Conservation (phyloP, 2,329 filamentous ascomycete species). For the Talaromyces funiculosus region DNA sequence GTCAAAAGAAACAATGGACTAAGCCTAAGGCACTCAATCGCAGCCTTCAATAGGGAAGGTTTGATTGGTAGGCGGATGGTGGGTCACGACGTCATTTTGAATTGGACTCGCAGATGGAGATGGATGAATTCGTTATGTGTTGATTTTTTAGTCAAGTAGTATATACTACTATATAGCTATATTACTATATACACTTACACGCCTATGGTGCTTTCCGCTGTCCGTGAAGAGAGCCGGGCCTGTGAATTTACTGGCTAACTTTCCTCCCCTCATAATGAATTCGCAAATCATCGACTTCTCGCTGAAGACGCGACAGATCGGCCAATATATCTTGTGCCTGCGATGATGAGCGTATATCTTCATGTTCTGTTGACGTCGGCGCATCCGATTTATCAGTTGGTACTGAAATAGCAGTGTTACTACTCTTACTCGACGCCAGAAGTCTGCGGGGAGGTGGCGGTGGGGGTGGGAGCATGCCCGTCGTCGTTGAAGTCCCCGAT, state of each 20-base stretch:
- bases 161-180: too few species aligned
- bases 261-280: conserved; percentile 34
- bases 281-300: conserved; percentile 62
- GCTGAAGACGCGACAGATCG: conserved; percentile 65
- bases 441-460: conserved; percentile 45
- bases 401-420: conserved; percentile 16
- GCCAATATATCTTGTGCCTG: conserved; percentile 59
- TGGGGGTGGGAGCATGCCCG: conserved; percentile 32
- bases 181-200: not conserved
- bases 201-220: not conserved
- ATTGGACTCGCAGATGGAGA: not conserved
- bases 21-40: not conserved
- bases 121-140: not conserved
- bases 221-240: not conserved
- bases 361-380: not conserved
- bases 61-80: not conserved
- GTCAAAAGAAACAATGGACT: not conserved
- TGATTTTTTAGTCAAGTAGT: too few species aligned
- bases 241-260: conserved; percentile 19
- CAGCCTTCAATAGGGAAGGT: not conserved
- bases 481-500: conserved; percentile 18
- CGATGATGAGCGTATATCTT: conserved; percentile 18
- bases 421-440: conserved; percentile 39
- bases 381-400: not conserved
- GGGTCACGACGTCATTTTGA: not conserved